Conservation (phyloP, 768 basidiomycete species). For the Boletus pseudo-olivaceus region DNA sequence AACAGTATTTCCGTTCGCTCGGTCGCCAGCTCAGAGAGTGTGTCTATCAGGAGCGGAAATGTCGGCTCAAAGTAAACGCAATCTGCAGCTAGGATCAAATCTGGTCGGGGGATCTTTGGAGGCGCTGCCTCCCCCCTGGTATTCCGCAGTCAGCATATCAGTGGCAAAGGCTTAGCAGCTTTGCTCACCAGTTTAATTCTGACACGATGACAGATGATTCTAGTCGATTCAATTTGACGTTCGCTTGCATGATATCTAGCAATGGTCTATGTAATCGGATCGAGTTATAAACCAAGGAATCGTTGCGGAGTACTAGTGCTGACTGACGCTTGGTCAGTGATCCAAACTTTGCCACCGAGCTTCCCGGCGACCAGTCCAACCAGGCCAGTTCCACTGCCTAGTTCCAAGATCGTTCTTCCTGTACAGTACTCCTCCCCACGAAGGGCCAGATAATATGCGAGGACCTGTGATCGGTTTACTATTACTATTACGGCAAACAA, state of each 20-base stretch:
- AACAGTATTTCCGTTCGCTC: conserved; percentile 69
- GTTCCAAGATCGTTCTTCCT: conserved; percentile 65
- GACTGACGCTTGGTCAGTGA: conserved; percentile 90
- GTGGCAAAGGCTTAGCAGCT: conserved; percentile 2
- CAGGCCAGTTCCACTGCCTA: conserved; percentile 90
- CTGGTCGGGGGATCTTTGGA: conserved; percentile 42
- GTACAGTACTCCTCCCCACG: conserved; percentile 47
- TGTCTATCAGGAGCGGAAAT: conserved; percentile 82
- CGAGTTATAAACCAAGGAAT: conserved; percentile 6
- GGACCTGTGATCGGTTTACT: conserved; percentile 47
- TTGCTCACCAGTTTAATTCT: conserved; percentile 79
- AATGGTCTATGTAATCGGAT: conserved; percentile 51
- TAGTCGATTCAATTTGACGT: conserved; percentile 65
- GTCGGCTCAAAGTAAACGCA: conserved; percentile 96
- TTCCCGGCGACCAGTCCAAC: conserved; percentile 82
- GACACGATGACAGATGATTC: conserved; percentile 48
- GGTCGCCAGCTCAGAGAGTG: conserved; percentile 62
- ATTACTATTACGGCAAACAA: not conserved
- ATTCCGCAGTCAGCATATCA: conserved; percentile 5
- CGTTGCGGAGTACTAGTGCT: conserved; percentile 12
- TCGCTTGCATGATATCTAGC: conserved; percentile 73
- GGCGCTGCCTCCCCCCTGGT: conserved; percentile 66
- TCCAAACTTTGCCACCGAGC: conserved; percentile 65
- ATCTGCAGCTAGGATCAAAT: conserved; percentile 85
- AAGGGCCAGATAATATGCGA: conserved; percentile 70